A percentile compares a stretch with the other conserved stretches of the same genome.
These are phyloP conservation scores for Cladosporium halotolerans DNA, from an alignment of 2,329 filamentous ascomycete species.

Conservation along the genomic window DNA sequence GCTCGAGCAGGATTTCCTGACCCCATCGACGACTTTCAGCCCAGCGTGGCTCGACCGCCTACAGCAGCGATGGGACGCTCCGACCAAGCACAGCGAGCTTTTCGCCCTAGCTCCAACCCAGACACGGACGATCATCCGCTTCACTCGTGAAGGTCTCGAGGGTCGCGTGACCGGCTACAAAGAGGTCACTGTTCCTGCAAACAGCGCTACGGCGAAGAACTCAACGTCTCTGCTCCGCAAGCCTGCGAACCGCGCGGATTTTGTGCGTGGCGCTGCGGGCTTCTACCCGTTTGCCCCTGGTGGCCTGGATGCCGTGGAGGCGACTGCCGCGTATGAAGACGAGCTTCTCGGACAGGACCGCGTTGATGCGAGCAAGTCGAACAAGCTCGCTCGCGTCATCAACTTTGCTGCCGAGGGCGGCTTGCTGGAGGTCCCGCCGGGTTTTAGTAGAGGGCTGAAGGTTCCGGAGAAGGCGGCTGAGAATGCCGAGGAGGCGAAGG, in stretches of 20 bases:
- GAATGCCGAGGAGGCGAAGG: constrained; percentile 55
- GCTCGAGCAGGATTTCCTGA: constrained; percentile 71
- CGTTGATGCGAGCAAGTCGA: constrained; percentile 21
- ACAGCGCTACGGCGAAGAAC: constrained; percentile 87
- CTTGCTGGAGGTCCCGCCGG: constrained; percentile 74
- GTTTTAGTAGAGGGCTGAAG: constrained; percentile 70
- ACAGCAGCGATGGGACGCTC: constrained; percentile 83
- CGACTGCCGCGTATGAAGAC: constrained; percentile 76
- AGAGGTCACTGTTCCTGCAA: constrained; percentile 86
- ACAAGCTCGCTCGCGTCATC: constrained; percentile 74
- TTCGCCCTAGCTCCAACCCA: constrained; percentile 87
- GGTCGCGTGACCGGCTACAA: constrained; percentile 89
- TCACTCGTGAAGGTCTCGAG: constrained; percentile 84
- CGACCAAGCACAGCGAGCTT: constrained; percentile 73
- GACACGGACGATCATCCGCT: constrained; percentile 88
- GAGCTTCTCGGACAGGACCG: constrained; percentile 47
- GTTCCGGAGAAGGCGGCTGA: constrained; percentile 54
- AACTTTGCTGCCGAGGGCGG: constrained; percentile 71
- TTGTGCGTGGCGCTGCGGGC: constrained; percentile 84
- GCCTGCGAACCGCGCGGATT: constrained; percentile 79
- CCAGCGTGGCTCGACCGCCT: constrained; percentile 80
- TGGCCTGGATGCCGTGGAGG: constrained; percentile 79
- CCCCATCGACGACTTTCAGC: constrained; percentile 72
- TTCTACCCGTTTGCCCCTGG: constrained; percentile 94
- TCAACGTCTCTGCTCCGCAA: constrained; percentile 84